Evolutionary conservation across 163 green algal species (phyloP), one percentile per base, ranked within the genome.

Genomic region (Scenedesmus sp.): DNA sequence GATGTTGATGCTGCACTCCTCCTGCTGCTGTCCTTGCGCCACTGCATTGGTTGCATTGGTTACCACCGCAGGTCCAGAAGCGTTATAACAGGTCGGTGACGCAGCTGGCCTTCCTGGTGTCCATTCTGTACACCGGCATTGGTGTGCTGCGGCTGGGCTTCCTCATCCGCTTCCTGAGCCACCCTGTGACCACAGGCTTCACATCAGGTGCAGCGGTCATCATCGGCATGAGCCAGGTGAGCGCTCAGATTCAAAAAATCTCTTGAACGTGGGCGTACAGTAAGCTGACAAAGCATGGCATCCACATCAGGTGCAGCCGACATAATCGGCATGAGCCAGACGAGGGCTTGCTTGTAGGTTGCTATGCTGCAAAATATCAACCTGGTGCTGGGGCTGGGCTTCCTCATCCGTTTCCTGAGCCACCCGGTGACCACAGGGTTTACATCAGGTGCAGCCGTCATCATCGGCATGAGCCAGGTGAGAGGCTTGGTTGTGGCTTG

Each of bases 381-480:
- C 34, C 34, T 46, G 34, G 34, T 97, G 5, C 86, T 98, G 54
- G 93, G 95, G 54, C 94, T 99, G 57, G 97, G 97, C 74, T 98
- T 96, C 91, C 46, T 99, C 16, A 96, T 96, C 91, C 96, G 97
- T 87, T 98, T 99, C 93, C 93, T 99, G 46, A 95, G 86, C 1
- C 97, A 98, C 95, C 90, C 93, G 0, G 97, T 99, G 18, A 96
- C 98, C 83, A 95, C 91, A 34, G 97, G 97, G 73, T 99, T 99
- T 96, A 98, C 96, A 64, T 95, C 94, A 10, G 97, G 96, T 6
- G 97, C 97, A 18, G 96, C 18, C 59, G 59, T 99, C 86, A 97
- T 96, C 93, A 98, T 99, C 84, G 96, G 89, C 86, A 66, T 97
- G 20, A 95, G 92, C 1, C 97, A 96, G 94, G 89, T 94, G 10